Evolutionary conservation across 805 yeast species (phyloP).

Genomic region (Starmerella vitae): DNA sequence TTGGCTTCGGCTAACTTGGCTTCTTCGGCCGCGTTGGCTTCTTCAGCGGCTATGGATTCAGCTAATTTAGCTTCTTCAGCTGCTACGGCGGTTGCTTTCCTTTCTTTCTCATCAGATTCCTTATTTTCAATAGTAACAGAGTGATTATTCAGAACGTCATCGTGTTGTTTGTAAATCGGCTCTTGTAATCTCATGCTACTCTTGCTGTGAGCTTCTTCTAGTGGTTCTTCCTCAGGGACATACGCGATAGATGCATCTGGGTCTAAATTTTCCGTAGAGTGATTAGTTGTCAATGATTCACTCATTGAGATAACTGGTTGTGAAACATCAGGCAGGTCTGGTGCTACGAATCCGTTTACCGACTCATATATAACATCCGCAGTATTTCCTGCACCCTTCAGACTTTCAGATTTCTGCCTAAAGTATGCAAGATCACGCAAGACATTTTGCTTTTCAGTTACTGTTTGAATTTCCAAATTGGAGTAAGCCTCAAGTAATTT

Average conservation of each 20-base stretch:
- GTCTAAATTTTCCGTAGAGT: neutral
- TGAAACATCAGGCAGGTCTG: conserved; percentile 5
- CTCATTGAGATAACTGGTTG: neutral
- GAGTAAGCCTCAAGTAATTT: conserved; percentile 41
- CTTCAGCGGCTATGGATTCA: conserved; percentile 13
- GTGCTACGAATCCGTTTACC: conserved; percentile 34
- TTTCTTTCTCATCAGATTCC: conserved; percentile 1
- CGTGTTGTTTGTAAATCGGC: too few relatives aligned
- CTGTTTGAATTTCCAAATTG: conserved; percentile 27
- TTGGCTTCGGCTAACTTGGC: neutral
- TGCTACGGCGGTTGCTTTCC: too few relatives aligned
- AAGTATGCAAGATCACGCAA: conserved; percentile 52
- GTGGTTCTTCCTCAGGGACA: neutral
- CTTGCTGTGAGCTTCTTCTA: neutral
- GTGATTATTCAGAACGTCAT: too few relatives aligned
- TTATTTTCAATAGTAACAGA: neutral
- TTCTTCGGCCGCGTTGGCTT: conserved; percentile 5
- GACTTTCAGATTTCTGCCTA: conserved; percentile 43
- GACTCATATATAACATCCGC: conserved; percentile 52
- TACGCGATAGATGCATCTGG: conserved; percentile 1
- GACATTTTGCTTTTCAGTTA: conserved; percentile 35
- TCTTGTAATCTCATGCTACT: too few relatives aligned
- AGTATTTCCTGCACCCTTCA: conserved; percentile 47
- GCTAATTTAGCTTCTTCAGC: conserved; percentile 2
- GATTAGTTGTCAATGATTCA: neutral